Evolutionary conservation across 352 stramenopile genomes (phyloP).

Genomic region (Globisporangium iwayamae): DNA sequence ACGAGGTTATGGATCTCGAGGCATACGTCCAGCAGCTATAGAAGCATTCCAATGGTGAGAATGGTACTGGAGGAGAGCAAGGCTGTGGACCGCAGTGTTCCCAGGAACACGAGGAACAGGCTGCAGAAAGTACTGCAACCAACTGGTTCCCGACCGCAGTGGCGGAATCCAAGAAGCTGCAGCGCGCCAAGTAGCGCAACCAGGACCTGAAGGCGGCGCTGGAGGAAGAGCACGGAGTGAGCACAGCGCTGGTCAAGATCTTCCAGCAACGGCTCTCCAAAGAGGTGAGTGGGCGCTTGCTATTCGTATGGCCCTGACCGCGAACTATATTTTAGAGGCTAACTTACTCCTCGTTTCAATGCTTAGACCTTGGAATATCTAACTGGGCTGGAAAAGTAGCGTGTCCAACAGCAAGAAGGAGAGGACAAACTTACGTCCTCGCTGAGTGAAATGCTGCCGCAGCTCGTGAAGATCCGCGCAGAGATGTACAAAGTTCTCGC

Average conservation of each 20-base stretch:
- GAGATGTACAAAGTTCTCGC: background rate
- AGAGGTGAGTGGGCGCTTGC: background rate
- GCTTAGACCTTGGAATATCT: background rate
- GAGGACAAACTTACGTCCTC: background rate
- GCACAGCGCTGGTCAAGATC: background rate
- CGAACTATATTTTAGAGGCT: background rate
- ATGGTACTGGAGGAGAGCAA: background rate
- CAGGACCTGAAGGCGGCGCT: conserved; percentile 1
- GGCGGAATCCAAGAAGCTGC: conserved; percentile 3
- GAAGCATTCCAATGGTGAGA: background rate
- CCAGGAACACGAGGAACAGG: background rate
- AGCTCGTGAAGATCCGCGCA: background rate
- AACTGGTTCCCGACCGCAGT: background rate
- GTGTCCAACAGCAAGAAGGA: background rate
- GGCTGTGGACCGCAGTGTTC: background rate
- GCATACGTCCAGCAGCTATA: background rate
- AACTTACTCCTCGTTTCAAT: background rate
- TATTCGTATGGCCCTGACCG: background rate
- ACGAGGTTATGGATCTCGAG: background rate
- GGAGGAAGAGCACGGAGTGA: background rate
- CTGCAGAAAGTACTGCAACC: background rate
- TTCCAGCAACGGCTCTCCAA: conserved; percentile 1
- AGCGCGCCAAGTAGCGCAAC: background rate
- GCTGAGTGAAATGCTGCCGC: background rate
- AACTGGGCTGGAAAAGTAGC: background rate